Conservation (phyloP, 331 rosid species). For the Arachis monticola region DNA sequence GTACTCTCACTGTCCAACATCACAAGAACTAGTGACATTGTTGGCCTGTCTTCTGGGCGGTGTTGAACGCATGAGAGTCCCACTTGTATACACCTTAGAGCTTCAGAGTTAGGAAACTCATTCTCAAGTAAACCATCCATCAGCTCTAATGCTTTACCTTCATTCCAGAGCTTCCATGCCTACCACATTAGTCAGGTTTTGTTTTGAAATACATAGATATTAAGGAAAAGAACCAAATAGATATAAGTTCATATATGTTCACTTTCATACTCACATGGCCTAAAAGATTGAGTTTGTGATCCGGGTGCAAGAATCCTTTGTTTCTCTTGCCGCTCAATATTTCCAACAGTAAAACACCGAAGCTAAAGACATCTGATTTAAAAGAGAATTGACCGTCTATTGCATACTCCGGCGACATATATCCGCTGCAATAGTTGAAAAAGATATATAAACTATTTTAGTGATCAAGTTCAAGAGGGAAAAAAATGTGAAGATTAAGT, state of each 20-base stretch:
- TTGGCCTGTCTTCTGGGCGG: slow-evolving; percentile 53
- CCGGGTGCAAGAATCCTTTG: slow-evolving; percentile 58
- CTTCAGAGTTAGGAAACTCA: slow-evolving; percentile 18
- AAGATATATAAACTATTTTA: slow-evolving; percentile 23
- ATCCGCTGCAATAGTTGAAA: slow-evolving; percentile 48
- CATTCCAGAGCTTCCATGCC: slow-evolving; percentile 65
- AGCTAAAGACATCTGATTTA: slow-evolving; percentile 64
- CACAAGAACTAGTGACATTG: slow-evolving; percentile 49
- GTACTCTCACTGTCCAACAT: slow-evolving; percentile 51
- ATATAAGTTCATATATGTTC: no score
- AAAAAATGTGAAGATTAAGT: not conserved
- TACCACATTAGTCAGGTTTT: slow-evolving; percentile 3
- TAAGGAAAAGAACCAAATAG: no score
- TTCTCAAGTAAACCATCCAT: slow-evolving; percentile 45
- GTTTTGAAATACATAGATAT: no score
- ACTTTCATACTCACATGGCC: slow-evolving; percentile 54
- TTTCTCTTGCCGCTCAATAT: slow-evolving; percentile 64
- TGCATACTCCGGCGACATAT: slow-evolving; percentile 64
- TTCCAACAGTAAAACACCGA: slow-evolving; percentile 62
- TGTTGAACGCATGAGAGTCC: slow-evolving; percentile 58
- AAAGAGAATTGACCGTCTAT: slow-evolving; percentile 58
- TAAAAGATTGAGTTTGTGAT: slow-evolving; percentile 59
- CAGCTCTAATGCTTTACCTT: slow-evolving; percentile 45
- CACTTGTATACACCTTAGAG: slow-evolving; percentile 47
- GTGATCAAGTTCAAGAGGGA: not conserved